phyloP scores from a whole-genome alignment of 2,329 filamentous ascomycete species.

The Penicillium glabrum region DNA sequence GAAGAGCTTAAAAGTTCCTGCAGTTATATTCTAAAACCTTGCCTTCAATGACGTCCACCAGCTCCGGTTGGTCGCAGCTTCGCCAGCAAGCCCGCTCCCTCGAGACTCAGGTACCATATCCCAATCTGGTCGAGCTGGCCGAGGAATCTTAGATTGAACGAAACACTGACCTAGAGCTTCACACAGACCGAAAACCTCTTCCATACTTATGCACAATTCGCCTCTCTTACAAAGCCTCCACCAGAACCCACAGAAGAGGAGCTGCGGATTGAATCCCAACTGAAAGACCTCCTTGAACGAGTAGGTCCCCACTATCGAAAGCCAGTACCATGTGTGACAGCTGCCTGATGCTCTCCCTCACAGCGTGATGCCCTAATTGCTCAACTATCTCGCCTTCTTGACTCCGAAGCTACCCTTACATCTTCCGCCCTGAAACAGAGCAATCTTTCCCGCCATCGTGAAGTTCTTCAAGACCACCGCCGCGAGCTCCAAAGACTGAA shows the following conservation, averaged over 20 bases:
- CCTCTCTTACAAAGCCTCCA: conserved; percentile 74
- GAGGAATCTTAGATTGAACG: conserved; percentile 4
- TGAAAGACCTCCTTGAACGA: conserved; percentile 75
- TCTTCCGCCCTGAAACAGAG: conserved; percentile 96
- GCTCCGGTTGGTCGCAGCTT: conserved; percentile 83
- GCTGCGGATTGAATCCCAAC: conserved; percentile 70
- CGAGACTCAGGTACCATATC: conserved; percentile 74
- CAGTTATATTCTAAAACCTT: not conserved
- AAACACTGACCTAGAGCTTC: conserved; percentile 10
- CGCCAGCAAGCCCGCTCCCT: conserved; percentile 86
- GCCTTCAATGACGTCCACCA: conserved; percentile 54
- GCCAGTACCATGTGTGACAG: not conserved
- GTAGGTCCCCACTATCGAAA: conserved; percentile 13
- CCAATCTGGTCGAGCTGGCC: not conserved
- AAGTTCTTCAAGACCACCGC: conserved; percentile 83
- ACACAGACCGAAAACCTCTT: conserved; percentile 72
- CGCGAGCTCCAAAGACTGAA: conserved; percentile 77
- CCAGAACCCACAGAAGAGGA: conserved; percentile 85
- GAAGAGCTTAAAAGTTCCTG: not conserved
- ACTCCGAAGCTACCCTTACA: conserved; percentile 83
- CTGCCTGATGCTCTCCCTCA: conserved; percentile 7
- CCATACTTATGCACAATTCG: conserved; percentile 83
- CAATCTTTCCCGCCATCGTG: conserved; percentile 86
- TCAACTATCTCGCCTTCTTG: conserved; percentile 84
- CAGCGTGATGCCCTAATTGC: conserved; percentile 79